A percentile compares a stretch with the other conserved stretches of the same genome.
These are phyloP conservation scores for Agrocybe praecox DNA, from an alignment of 768 basidiomycete genomes.

Conservation along the genomic window DNA sequence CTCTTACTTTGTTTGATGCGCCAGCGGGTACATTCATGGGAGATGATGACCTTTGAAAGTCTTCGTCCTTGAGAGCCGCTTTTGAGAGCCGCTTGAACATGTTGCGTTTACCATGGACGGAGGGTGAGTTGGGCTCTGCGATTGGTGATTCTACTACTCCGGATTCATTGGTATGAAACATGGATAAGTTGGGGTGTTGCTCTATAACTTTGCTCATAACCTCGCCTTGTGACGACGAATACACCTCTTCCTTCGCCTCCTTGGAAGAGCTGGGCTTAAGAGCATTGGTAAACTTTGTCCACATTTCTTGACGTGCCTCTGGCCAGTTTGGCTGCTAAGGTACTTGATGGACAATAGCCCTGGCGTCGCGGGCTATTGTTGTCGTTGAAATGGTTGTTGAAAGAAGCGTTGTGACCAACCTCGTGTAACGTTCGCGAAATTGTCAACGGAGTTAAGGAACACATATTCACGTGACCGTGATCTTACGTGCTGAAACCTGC, in stretches of 20 bases:
- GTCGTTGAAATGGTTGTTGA: slow-evolving; percentile 17
- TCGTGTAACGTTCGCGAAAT: slow-evolving; percentile 18
- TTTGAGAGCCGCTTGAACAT: slow-evolving; percentile 61
- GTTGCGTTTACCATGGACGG: slow-evolving; percentile 43
- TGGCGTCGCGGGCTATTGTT: slow-evolving; percentile 4
- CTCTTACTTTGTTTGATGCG: slow-evolving; percentile 57
- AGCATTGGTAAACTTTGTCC: slow-evolving; percentile 62
- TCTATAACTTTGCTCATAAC: slow-evolving; percentile 56
- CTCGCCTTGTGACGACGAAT: slow-evolving; percentile 30
- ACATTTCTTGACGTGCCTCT: slow-evolving; percentile 39
- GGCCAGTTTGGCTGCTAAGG: slow-evolving; percentile 6
- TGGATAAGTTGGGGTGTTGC: slow-evolving; percentile 63
- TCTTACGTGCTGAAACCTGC: neutral
- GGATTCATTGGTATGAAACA: slow-evolving; percentile 47
- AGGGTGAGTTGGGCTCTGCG: slow-evolving; percentile 52
- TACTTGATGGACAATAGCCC: slow-evolving; percentile 1
- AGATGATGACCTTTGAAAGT: slow-evolving; percentile 32
- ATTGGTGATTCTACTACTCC: slow-evolving; percentile 25
- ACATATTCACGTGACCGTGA: slow-evolving; percentile 28
- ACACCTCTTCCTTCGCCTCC: slow-evolving; percentile 27
- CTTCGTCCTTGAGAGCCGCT: slow-evolving; percentile 40
- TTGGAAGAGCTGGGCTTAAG: slow-evolving; percentile 45
- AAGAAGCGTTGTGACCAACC: slow-evolving; percentile 20
- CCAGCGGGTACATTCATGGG: slow-evolving; percentile 33
- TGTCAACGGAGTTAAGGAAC: slow-evolving; percentile 19